A percentile compares a stretch with the other conserved stretches of the same genome.
These are phyloP conservation scores for Dioscorea cayenensis DNA, from an alignment of 116 monocot genomes.

Conservation along the genomic window DNA sequence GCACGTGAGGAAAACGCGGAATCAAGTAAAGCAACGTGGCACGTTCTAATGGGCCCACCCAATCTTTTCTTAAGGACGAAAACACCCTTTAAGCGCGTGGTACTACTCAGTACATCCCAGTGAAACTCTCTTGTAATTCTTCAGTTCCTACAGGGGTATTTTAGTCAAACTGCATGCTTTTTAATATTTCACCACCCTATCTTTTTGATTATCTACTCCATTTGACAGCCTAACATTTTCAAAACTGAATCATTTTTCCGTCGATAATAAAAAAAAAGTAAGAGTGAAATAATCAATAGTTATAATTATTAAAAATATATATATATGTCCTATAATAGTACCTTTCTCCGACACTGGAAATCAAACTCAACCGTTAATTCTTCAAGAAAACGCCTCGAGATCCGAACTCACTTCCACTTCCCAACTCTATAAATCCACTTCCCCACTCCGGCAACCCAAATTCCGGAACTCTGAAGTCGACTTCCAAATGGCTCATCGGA, in stretches of 20 bases:
- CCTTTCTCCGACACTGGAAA: background rate
- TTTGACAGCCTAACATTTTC: too few relatives aligned
- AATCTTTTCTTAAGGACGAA: too few relatives aligned
- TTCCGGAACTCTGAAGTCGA: background rate
- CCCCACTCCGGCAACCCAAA: background rate
- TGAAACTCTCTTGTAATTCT: background rate
- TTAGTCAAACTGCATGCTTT: too few relatives aligned
- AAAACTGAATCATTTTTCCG: too few relatives aligned
- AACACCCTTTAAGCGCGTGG: background rate
- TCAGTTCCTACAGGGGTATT: too few relatives aligned
- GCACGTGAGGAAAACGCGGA: background rate
- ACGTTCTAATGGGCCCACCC: background rate
- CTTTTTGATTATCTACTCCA: too few relatives aligned
- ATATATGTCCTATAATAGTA: too few relatives aligned
- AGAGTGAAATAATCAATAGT: too few relatives aligned
- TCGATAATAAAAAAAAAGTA: too few relatives aligned
- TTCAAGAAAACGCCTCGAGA: background rate
- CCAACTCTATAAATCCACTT: background rate
- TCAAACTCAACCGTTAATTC: background rate
- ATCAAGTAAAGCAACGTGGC: background rate
- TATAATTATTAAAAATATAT: too few relatives aligned
- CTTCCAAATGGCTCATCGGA: background rate
- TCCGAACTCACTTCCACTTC: background rate
- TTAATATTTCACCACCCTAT: too few relatives aligned
- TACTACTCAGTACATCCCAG: background rate